phyloP scores from a whole-genome alignment of 805 yeast genomes.

The Myxozyma mucilagina region DNA sequence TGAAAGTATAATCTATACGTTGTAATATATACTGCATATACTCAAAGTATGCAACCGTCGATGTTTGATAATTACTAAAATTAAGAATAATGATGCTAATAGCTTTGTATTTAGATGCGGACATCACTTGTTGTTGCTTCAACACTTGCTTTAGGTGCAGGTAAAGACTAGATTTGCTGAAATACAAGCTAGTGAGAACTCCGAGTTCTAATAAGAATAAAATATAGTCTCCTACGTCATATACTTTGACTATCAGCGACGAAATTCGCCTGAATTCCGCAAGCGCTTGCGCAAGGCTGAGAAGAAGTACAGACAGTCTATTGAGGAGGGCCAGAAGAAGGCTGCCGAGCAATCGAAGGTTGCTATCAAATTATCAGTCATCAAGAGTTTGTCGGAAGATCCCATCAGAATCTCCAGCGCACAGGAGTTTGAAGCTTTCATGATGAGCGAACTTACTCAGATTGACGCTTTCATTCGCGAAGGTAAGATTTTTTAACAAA shows the following conservation, averaged over 20 bases:
- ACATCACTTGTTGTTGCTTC: constrained; percentile 5
- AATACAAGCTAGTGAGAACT: neutral
- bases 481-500: constrained; percentile 3
- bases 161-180: neutral
- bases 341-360: constrained; percentile 58
- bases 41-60: no score
- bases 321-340: constrained; percentile 54
- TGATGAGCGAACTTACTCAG: constrained; percentile 23
- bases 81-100: no score
- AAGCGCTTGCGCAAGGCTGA: constrained; percentile 64
- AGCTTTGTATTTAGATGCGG: constrained; percentile 7
- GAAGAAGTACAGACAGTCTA: constrained; percentile 48
- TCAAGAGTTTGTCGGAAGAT: constrained; percentile 61
- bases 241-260: constrained; percentile 91
- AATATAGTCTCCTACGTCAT: constrained; percentile 57
- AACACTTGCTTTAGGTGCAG: constrained; percentile 13
- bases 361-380: constrained; percentile 60
- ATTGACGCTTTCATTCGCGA: constrained; percentile 22
- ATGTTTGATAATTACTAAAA: no score
- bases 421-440: constrained; percentile 23
- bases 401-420: constrained; percentile 46
- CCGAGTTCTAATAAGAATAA: neutral
- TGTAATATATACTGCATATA: no score
- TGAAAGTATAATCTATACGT: no score
- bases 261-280: constrained; percentile 81